Evolutionary conservation across 2,329 filamentous ascomycete genomes (phyloP).

Genomic region (Trichoderma sp.): DNA sequence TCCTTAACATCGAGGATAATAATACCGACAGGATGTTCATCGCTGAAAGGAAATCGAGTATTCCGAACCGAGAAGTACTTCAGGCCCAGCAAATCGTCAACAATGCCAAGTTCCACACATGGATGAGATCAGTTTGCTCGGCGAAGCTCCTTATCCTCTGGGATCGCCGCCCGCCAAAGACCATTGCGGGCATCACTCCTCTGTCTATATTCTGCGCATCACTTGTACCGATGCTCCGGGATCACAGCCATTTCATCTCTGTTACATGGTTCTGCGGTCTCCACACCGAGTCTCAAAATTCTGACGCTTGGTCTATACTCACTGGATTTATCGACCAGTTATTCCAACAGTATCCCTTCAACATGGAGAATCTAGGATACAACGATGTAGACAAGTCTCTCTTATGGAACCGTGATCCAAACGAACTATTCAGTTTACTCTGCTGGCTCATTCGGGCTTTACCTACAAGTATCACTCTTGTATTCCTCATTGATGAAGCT

Average conservation of each 20-base stretch:
- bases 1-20: neutral
- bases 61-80: neutral
- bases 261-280: neutral
- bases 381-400: neutral
- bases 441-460: neutral
- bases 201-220: neutral
- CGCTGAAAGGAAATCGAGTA: rapidly evolving
- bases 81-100: neutral
- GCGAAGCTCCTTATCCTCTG: neutral
- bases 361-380: neutral
- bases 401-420: neutral
- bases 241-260: neutral
- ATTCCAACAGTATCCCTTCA: neutral
- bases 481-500: neutral
- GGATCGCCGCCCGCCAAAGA: neutral
- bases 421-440: neutral
- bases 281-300: neutral
- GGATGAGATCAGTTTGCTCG: neutral
- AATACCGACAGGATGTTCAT: neutral
- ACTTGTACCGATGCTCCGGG: neutral
- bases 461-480: neutral
- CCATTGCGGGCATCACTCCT: neutral
- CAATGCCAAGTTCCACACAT: rapidly evolving
- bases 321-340: neutral
- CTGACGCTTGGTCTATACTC: neutral